Percentiles rank a stretch among this genome's conserved stretches.
Conservation (phyloP, 2,329 filamentous ascomycete species). For the Fusarium sp. region DNA sequence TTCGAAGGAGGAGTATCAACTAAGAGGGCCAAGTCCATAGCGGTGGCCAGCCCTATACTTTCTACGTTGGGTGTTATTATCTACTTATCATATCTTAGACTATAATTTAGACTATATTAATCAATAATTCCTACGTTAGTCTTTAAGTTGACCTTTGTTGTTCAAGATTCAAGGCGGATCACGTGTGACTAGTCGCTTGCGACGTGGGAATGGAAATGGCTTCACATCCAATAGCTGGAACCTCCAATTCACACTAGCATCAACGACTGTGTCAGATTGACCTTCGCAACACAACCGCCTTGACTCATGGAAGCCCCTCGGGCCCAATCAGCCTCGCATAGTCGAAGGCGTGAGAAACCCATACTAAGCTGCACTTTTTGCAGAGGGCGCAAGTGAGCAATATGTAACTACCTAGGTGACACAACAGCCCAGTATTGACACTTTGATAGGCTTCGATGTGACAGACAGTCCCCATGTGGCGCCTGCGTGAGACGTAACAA, state of each 20-base stretch:
- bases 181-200: not conserved
- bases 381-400: conserved; percentile 18
- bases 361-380: conserved; percentile 18
- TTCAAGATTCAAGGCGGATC: not conserved
- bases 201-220: conserved; percentile 10
- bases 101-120: too few species aligned
- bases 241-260: conserved; percentile 7
- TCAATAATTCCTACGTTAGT: too few species aligned
- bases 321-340: not conserved
- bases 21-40: not conserved
- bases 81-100: too few species aligned
- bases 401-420: too few species aligned
- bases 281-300: not conserved
- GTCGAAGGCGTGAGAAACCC: conserved; percentile 11
- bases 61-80: not conserved
- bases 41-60: not conserved
- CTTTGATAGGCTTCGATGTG: conserved; percentile 24
- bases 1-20: not conserved
- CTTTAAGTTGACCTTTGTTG: not conserved
- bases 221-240: not conserved
- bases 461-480: conserved; percentile 27
- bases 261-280: conserved; percentile 9
- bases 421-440: not conserved
- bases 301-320: conserved; percentile 5
- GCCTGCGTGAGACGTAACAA: conserved; percentile 11